A percentile compares a stretch with the other conserved stretches of the same genome.
phyloP scores from a whole-genome alignment of 2,329 filamentous ascomycete species.

The Daldinia eschscholtzii region DNA sequence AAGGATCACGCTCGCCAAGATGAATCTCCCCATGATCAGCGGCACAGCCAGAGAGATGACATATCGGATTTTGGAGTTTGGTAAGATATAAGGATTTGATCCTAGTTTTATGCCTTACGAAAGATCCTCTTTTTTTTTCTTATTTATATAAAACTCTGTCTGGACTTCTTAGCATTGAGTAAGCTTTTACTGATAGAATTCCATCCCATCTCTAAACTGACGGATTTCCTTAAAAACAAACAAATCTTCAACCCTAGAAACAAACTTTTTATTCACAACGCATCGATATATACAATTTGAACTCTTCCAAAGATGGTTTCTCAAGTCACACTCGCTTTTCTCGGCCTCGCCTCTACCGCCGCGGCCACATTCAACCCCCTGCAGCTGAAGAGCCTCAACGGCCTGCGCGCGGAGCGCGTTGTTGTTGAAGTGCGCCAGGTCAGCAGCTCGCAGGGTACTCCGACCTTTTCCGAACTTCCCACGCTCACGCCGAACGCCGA shows the following conservation, averaged over 20 bases:
- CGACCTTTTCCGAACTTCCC: background rate
- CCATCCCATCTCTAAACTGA: no score
- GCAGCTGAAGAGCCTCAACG: conserved; percentile 33
- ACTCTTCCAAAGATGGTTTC: conserved; percentile 39
- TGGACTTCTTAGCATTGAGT: background rate
- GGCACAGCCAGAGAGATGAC: background rate
- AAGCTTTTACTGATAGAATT: background rate
- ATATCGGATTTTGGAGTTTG: background rate
- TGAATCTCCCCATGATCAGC: conserved; percentile 7
- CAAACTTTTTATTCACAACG: background rate
- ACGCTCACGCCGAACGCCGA: conserved; percentile 1
- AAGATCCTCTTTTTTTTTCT: background rate
- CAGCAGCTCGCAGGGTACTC: background rate
- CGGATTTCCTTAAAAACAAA: background rate
- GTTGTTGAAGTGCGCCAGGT: conserved; percentile 37
- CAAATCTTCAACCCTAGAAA: background rate
- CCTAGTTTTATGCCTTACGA: background rate
- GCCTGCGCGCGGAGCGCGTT: conserved; percentile 25
- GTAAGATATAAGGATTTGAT: background rate
- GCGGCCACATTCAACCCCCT: conserved; percentile 36
- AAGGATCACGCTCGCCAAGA: background rate
- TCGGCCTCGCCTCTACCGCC: conserved; percentile 43
- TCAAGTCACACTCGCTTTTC: conserved; percentile 27
- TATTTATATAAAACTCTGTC: background rate
- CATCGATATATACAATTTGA: background rate